These are phyloP conservation scores for Ceratobasidium sp. DNA, from an alignment of 1,284 basidiomycete genomes.

Conservation along the genomic window DNA sequence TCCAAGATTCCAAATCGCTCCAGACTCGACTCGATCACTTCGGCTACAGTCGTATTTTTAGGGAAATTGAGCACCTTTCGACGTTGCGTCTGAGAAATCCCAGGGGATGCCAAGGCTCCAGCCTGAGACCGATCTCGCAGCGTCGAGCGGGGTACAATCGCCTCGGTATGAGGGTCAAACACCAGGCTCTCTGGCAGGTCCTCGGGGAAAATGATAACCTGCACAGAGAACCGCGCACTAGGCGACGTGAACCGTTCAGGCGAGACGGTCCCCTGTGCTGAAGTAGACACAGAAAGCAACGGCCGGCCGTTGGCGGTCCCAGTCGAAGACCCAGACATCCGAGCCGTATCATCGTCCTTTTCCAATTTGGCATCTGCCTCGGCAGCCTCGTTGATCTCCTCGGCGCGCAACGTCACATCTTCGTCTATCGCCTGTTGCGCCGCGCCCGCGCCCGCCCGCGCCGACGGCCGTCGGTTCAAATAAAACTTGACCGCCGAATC, in stretches of 20 bases:
- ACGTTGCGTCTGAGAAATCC: constrained; percentile 70
- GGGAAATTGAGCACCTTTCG: constrained; percentile 88
- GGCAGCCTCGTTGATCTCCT: constrained; percentile 56
- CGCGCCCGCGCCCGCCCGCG: neutral
- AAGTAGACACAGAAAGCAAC: constrained; percentile 16
- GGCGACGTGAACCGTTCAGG: constrained; percentile 83
- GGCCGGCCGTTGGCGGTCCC: constrained; percentile 15
- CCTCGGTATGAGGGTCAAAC: constrained; percentile 92
- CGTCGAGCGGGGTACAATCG: constrained; percentile 84
- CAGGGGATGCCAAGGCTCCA: constrained; percentile 62
- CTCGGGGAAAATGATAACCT: constrained; percentile 85
- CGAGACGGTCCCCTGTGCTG: constrained; percentile 61
- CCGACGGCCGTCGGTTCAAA: constrained; percentile 68
- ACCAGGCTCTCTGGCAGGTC: constrained; percentile 94
- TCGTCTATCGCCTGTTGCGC: constrained; percentile 18
- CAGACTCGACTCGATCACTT: constrained; percentile 92
- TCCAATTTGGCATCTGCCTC: constrained; percentile 55
- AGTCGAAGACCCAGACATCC: constrained; percentile 35
- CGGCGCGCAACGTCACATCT: constrained; percentile 56
- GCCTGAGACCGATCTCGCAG: constrained; percentile 62
- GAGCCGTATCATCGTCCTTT: constrained; percentile 34
- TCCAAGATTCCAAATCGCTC: constrained; percentile 94
- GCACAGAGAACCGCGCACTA: constrained; percentile 85
- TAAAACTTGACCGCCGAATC: constrained; percentile 98
- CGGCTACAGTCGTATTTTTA: constrained; percentile 94